A percentile compares a stretch with the other conserved stretches of the same genome.
Conservation (phyloP, 306 rosid species). For the Ceratonia siliqua region DNA sequence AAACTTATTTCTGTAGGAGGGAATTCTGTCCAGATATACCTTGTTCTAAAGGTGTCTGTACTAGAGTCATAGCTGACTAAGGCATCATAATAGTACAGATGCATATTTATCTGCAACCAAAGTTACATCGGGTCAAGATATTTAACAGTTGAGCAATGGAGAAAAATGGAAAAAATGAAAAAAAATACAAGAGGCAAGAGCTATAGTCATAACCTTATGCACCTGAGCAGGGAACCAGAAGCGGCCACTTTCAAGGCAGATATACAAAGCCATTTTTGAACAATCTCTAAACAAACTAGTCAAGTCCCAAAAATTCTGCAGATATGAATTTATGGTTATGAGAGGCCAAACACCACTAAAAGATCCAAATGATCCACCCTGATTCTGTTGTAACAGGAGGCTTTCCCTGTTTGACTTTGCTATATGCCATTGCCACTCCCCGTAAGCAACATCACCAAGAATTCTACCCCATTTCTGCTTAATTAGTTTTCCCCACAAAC, state of each 20-base stretch:
- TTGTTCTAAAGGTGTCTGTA: conserved; percentile 56
- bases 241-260: conserved; percentile 62
- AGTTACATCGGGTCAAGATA: not conserved
- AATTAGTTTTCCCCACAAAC: conserved; percentile 30
- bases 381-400: not conserved
- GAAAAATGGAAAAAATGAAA: not conserved
- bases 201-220: conserved; percentile 47
- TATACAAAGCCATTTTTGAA: conserved; percentile 53
- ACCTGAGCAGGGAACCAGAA: conserved; percentile 81
- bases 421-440: conserved; percentile 35
- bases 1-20: not conserved
- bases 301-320: conserved; percentile 7
- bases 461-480: conserved; percentile 26
- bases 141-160: not conserved
- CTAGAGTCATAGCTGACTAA: conserved; percentile 53
- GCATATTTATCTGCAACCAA: conserved; percentile 30
- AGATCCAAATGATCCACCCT: conserved; percentile 28
- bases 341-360: conserved; percentile 31
- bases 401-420: conserved; percentile 1
- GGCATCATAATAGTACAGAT: conserved; percentile 59
- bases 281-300: conserved; percentile 37
- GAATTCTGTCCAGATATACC: conserved; percentile 55
- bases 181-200: not conserved
- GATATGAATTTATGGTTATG: conserved; percentile 11
- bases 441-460: conserved; percentile 43